Evolutionary conservation across 208 protist species (phyloP), one percentile per base, ranked within the genome.

Genomic region (Trypanosoma mega): DNA sequence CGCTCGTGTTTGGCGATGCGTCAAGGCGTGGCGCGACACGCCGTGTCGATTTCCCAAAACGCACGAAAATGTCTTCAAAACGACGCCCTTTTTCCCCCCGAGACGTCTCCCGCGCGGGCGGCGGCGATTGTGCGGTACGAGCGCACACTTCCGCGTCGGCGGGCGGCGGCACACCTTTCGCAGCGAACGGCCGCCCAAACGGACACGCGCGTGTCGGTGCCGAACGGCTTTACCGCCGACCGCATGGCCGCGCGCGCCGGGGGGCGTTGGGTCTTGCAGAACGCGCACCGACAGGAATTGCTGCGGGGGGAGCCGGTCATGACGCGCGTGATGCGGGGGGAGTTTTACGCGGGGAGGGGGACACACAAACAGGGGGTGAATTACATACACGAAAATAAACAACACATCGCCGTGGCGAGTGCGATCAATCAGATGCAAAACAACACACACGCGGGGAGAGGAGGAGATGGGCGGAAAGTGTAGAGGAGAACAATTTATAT

Each of bases 111-210:
- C 36, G 78, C 74, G 20, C 72, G 68, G 2, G 68, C 80, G 49
- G 63, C 71, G 58, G 76, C 78, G 3, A 72, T 93, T 11, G 53
- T 85, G n/a, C 80, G 83, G 5, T 72, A 94, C 47, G 87, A 94
- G 68, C 44, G 72, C 27, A 80, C 79, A 1, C 58, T 94, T n/a
- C 73, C 83, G 1, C 78, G 69, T 9, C 80, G 83, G 0, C 80
- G 87, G 3, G 84, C 69, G 2, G 52, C 72, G 12, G 83, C 81
- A 36, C 78, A 72, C 14, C 78, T 87, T 41, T 61, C 84, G 39
- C 63, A 83, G 0, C 77, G 82, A 44, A 89, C 80, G 26, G 64
- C 48, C 2, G 80, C 82, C 3, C 82, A 90, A 61, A 45, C 63
- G 24, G 76, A 74, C 30, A 59, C 53, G 7, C 33, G 39, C 2